Evolutionary conservation across 2,329 filamentous ascomycete genomes (phyloP), one percentile per base, ranked within the genome.

Genomic region (Phialophora verrucosa): DNA sequence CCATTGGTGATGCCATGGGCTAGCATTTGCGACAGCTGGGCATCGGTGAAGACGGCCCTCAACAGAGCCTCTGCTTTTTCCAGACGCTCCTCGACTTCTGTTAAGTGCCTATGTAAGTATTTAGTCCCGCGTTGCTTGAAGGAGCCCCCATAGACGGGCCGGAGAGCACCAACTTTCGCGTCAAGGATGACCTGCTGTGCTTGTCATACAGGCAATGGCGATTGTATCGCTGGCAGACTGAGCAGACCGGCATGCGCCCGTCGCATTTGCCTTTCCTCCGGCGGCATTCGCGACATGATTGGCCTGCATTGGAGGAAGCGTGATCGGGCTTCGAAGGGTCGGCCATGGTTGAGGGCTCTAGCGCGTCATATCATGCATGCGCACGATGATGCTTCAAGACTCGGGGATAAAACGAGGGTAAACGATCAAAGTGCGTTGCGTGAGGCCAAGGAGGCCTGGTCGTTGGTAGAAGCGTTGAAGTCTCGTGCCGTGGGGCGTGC

Each of bases 171-270:
- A 27, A 68, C 66, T 69, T 70, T 53, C 69, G 63, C 12, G 69
- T 70, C 51, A 70, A 57, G 20, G 69, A 63, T 35, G 69, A 69
- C 47, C 69, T 47, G 53, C 69, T 70, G 58, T 70, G 69, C 47
- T 70, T 70, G 59, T 70, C 69, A 42, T 70, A 70, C 29, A 70
- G 55, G 60, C 69, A 70, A 49, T 70, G 69, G 51, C 69, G 63
- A 53, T 69, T 70, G 62, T 70, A 70, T 31, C 69, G 61, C 35
- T 70, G 69, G 50, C 69, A 70, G 29, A 69, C 59, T 11, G 69
- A 70, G 59, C 69, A 70, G 20, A 70, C 69, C 27, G 69, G 69
- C 61, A 70, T 64, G 49, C 63, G 59, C 5, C 62, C 66, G 20
- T 70, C 69, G 54, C 69, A 70, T 25, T 67, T 66, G 35, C 66